Evolutionary conservation across 176 grass and related monocot genomes (phyloP).

Genomic region (Hsuehochloa calcarea): DNA sequence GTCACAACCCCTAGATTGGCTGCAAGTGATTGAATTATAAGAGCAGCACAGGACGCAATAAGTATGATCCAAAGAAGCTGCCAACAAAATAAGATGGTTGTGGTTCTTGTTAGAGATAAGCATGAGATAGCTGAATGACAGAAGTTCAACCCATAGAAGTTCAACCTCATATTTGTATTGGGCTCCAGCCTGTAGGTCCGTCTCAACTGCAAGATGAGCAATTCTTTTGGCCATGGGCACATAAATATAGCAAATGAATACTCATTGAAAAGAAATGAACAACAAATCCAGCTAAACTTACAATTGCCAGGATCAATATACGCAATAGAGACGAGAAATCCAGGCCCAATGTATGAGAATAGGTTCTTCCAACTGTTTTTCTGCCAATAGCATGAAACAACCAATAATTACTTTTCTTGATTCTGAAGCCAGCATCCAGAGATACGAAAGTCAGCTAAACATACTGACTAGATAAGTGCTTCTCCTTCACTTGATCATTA

Average conservation of each 20-base stretch:
- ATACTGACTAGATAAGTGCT: background rate
- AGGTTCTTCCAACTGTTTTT: conserved; percentile 93
- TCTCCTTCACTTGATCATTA: background rate
- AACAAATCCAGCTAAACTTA: conserved; percentile 45
- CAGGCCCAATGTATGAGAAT: conserved; percentile 88
- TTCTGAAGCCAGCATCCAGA: background rate
- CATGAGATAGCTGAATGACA: background rate
- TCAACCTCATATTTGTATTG: conserved; percentile 92
- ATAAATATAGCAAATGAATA: background rate
- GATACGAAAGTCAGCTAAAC: background rate
- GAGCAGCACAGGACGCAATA: conserved; percentile 88
- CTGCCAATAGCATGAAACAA: conserved; percentile 44
- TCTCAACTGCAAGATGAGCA: conserved; percentile 70
- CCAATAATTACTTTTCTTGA: conserved; percentile 23
- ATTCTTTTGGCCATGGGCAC: conserved; percentile 14
- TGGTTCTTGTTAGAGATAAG: conserved; percentile 1
- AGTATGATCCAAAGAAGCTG: conserved; percentile 99
- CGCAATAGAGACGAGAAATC: conserved; percentile 94
- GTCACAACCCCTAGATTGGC: conserved; percentile 92
- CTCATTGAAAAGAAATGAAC: background rate
- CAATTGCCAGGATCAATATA: conserved; percentile 99
- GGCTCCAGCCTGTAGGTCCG: conserved; percentile 88
- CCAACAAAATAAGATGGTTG: conserved; percentile 16
- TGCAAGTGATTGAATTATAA: conserved; percentile 95
- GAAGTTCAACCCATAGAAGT: background rate